Evolutionary conservation across 306 rosid species (phyloP), one percentile per base, ranked within the genome.

Genomic region (Glycine tomentella): DNA sequence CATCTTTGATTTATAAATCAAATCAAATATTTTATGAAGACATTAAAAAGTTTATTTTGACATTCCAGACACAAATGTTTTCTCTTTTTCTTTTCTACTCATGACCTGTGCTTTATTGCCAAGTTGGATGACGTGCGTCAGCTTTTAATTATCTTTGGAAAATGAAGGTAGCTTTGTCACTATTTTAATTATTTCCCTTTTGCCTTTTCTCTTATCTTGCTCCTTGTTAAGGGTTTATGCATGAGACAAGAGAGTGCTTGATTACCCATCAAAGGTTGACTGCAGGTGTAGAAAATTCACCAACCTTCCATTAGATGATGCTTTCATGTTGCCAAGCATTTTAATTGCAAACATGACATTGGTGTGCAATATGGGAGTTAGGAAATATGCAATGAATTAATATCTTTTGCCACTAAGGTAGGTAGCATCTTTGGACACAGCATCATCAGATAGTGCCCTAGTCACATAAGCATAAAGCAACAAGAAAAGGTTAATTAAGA

Each of bases 261-360:
- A 79, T 79, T 50, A 79, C 77, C 65, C 80, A 73, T 44, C 79
- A 81, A 83, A 68, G 75, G 78, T 83, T 83, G 81, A 83, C 80
- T 45, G 46, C 58, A 59, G 36, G 74, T 72, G 45, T 11, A 49
- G 52, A 76, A 76, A 80, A 34, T 4, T 72, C 78, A 53, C 70
- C 53, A 80, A 72, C 55, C 62, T 25, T 57, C 78, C 76, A 77
- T 77, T 68, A 72, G 52, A 76, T 59, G 66, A 67, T 76, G 72
- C 69, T 78, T 72, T 80, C 25, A 53, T 77, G 81, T 80, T 84
- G 17, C 77, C 67, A 44, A 59, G 80, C 85, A 72, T 50, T 74
- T 82, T 86, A 80, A 83, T 80, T 83, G 67, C 33, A 80, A 50
- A 83, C 76, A 83, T 72, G 79, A 75, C 74, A 86, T 40, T 14